Conservation (phyloP, 768 basidiomycete genomes). For the Phylloporus sp. region DNA sequence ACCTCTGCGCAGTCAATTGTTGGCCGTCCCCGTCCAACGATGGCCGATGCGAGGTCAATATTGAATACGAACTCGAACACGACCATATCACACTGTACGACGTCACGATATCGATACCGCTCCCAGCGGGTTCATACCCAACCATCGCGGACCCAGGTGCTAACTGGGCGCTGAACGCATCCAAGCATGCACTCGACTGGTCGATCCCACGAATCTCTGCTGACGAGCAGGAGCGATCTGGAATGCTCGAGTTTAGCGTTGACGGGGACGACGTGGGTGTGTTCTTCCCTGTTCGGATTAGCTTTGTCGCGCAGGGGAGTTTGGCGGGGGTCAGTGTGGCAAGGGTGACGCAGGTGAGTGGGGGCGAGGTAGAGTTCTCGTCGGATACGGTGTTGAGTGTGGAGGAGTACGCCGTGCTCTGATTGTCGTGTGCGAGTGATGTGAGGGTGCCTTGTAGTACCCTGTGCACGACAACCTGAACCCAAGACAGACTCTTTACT, state of each 20-base stretch:
- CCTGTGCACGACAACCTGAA: too few species aligned
- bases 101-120: slow-evolving; percentile 85
- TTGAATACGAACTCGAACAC: slow-evolving; percentile 96
- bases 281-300: slow-evolving; percentile 91
- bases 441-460: too few species aligned
- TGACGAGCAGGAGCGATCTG: slow-evolving; percentile 51
- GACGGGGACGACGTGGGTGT: slow-evolving; percentile 76
- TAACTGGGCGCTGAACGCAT: slow-evolving; percentile 79
- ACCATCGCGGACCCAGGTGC: slow-evolving; percentile 65
- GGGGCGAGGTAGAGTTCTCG: slow-evolving; percentile 51
- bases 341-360: slow-evolving; percentile 50
- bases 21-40: slow-evolving; percentile 94
- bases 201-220: slow-evolving; percentile 63
- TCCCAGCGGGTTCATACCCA: slow-evolving; percentile 85
- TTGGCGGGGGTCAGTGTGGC: slow-evolving; percentile 72
- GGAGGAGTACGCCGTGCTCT: slow-evolving; percentile 57
- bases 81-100: slow-evolving; percentile 76
- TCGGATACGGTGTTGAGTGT: slow-evolving; percentile 50
- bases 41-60: slow-evolving; percentile 91
- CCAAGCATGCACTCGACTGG: slow-evolving; percentile 84
- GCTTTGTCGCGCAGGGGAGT: slow-evolving; percentile 78
- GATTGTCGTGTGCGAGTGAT: background rate
- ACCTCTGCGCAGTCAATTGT: slow-evolving; percentile 71
- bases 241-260: slow-evolving; percentile 88
- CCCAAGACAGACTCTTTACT: too few species aligned